Evolutionary conservation across 371 early-diverging fungal genomes (phyloP).

Genomic region (Saksenaea vasiformis): DNA sequence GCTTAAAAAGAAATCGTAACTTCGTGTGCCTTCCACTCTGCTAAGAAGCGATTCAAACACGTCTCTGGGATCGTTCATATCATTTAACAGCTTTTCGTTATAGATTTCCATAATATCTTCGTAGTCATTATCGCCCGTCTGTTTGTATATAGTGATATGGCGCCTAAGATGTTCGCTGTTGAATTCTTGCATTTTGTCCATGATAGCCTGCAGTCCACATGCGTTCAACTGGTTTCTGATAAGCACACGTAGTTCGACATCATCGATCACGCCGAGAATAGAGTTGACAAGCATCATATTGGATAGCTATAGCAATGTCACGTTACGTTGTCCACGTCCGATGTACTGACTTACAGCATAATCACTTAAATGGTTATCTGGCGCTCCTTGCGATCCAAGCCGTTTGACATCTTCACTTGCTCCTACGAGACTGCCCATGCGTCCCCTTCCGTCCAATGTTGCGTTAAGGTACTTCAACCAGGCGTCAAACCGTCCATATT

Average conservation of each 20-base stretch:
- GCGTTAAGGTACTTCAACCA: constrained; percentile 79
- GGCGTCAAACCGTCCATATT: constrained; percentile 74
- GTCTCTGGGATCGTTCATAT: constrained; percentile 82
- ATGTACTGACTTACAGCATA: constrained; percentile 58
- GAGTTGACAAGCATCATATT: constrained; percentile 86
- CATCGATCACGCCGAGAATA: constrained; percentile 74
- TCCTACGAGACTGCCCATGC: constrained; percentile 80
- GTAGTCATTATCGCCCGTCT: constrained; percentile 77
- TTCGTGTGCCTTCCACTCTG: constrained; percentile 74
- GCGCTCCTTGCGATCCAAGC: constrained; percentile 54
- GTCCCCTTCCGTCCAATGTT: constrained; percentile 78
- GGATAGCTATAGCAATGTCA: constrained; percentile 50
- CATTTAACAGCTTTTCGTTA: constrained; percentile 71
- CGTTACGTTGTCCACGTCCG: not conserved
- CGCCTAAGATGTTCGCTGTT: constrained; percentile 71
- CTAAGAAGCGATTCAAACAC: constrained; percentile 75
- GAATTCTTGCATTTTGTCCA: constrained; percentile 76
- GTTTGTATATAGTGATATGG: constrained; percentile 76
- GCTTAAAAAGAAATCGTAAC: constrained; percentile 79
- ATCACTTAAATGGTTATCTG: constrained; percentile 79
- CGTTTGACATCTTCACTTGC: constrained; percentile 76
- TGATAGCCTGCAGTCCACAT: constrained; percentile 68
- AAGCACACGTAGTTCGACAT: constrained; percentile 77
- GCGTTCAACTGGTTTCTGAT: constrained; percentile 77
- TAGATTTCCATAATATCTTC: constrained; percentile 78